Conservation (phyloP, 1,284 basidiomycete genomes). For the Microbotryum intermedium region DNA sequence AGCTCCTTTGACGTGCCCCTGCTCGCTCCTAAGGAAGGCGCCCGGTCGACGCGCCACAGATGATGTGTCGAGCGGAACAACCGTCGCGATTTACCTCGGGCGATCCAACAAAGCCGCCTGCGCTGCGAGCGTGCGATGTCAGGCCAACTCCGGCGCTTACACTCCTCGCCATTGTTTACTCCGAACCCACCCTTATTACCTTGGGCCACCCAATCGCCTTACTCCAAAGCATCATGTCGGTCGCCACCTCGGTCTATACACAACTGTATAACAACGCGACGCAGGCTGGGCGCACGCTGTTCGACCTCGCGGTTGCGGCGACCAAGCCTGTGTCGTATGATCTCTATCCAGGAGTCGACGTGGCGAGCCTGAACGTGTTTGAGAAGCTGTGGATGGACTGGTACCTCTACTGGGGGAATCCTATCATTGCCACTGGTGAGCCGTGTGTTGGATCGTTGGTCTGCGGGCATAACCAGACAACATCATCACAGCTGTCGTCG, state of each 20-base stretch:
- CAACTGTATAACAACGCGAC: conserved; percentile 23
- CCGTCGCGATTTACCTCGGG: too few relatives aligned
- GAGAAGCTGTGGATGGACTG: conserved; percentile 11
- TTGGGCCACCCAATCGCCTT: not conserved
- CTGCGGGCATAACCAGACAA: not conserved
- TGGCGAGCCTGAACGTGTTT: conserved; percentile 51
- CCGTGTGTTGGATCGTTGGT: not conserved
- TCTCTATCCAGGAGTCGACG: conserved; percentile 47
- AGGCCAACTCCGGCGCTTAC: not conserved
- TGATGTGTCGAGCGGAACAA: too few relatives aligned
- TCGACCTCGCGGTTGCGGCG: conserved; percentile 12
- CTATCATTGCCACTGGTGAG: conserved; percentile 67
- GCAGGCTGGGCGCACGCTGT: conserved; percentile 1
- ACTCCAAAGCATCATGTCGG: conserved; percentile 17
- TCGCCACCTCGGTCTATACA: conserved; percentile 1
- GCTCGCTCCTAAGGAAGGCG: too few relatives aligned
- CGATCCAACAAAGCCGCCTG: too few relatives aligned
- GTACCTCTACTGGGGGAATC: conserved; percentile 52
- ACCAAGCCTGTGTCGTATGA: conserved; percentile 37
- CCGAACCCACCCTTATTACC: not conserved
- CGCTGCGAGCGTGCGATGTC: too few relatives aligned
- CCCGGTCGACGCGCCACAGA: too few relatives aligned
- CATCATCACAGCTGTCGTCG: too few relatives aligned
- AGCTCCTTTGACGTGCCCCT: too few relatives aligned
- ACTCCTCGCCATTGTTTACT: not conserved